Base-by-base conservation (phyloP, 1,284 basidiomycete genomes). In the Phylloporus gajari region DNA sequence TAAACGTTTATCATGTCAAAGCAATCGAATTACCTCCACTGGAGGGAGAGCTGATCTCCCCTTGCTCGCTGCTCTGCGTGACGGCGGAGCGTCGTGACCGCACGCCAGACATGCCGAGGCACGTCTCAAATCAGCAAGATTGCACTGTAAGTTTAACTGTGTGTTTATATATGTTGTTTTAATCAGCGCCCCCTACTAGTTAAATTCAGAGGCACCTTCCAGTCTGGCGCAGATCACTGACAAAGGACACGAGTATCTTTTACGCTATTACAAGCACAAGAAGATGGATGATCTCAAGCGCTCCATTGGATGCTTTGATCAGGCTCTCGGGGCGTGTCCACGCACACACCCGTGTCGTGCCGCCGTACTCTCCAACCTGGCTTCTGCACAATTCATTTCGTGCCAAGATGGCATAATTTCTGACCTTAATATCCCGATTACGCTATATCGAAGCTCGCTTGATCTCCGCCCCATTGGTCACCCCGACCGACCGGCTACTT, bases 231-330 rank as follows among this genome's bases (percentile, higher is more conserved):
- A 35, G 25, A 25, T 65, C 5, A 65, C 63, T 6, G 63, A 65
- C n/a, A 30, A 51, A 35, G 63, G 63, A 17, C 63, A 65, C 27
- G 32, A 51, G n/a, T 35, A 25, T 21, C 63, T 48, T 25, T 51
- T 51, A 5, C 46, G 46, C 8, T 65, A 65, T 11, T 32, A 5
- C 3, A 35, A 35, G 3, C 32, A 35, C 23, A 46, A 35, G 46
- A 65, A 25, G 25, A 30, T 23, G 4, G 30, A 25, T 13, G 63
- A 65, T 42, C 27, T 65, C 32, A 35, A 25, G 17, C 30, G 9
- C n/a, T 65, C 63, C 23, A 65, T 65, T 35, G 19, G 21, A 35
- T 65, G 12, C 23, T 64, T 64, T 13, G 63, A 48, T 12, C 63
- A 12, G 5, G 63, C 44, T 35, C 19, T 64, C 44, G 19, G 12